Conservation (phyloP, 768 basidiomycete genomes). For the Plicaturopsis crispa region DNA sequence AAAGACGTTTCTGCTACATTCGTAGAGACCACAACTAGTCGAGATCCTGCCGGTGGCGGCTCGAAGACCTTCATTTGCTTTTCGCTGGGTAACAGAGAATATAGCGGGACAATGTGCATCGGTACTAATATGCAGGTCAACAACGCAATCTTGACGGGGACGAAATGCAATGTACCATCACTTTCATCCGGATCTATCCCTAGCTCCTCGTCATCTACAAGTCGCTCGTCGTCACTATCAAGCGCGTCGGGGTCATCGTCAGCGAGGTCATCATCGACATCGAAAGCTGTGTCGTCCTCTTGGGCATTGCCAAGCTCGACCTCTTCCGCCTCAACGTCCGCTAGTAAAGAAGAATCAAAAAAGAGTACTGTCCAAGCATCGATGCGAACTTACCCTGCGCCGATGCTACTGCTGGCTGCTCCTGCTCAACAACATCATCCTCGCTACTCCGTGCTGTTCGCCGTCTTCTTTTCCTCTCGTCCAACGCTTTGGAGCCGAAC, state of each 20-base stretch:
- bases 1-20: conserved; percentile 97
- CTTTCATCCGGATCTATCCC: conserved; percentile 58
- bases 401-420: conserved; percentile 23
- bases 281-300: conserved; percentile 51
- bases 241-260: conserved; percentile 70
- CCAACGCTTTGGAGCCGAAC: conserved; percentile 62
- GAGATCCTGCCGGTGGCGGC: conserved; percentile 68
- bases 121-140: conserved; percentile 57
- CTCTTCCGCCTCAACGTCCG: conserved; percentile 77
- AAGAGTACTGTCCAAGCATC: conserved; percentile 5
- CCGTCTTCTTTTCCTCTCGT: conserved; percentile 34
- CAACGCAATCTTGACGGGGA: conserved; percentile 5
- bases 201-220: conserved; percentile 40
- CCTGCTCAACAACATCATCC: conserved; percentile 11
- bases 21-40: conserved; percentile 91
- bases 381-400: conserved; percentile 35
- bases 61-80: conserved; percentile 94
- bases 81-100: conserved; percentile 87
- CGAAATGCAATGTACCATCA: conserved; percentile 44
- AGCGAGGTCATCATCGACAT: conserved; percentile 53
- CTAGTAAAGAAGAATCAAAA: conserved; percentile 22
- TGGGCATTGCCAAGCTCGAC: conserved; percentile 52
- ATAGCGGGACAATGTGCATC: conserved; percentile 91
- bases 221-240: conserved; percentile 65
- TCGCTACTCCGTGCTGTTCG: neutral